Evolutionary conservation across 768 basidiomycete genomes (phyloP).

Genomic region (Agrocybe chaxingu): DNA sequence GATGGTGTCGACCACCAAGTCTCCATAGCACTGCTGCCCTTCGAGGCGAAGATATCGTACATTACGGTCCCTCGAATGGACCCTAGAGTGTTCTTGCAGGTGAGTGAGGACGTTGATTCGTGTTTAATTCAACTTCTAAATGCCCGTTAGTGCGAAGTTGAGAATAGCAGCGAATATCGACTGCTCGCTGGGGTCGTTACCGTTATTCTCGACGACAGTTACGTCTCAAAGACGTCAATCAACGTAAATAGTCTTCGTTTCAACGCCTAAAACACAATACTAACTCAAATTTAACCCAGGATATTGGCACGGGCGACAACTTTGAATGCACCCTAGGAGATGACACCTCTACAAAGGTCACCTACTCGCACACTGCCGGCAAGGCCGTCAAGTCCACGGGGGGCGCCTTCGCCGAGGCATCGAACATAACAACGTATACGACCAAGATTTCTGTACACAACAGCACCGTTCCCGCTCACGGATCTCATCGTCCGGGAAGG

Average conservation of each 20-base stretch:
- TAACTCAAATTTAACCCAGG: slow-evolving; percentile 23
- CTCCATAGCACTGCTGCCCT: slow-evolving; percentile 44
- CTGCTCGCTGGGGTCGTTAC: slow-evolving; percentile 52
- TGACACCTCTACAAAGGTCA: slow-evolving; percentile 39
- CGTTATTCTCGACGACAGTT: slow-evolving; percentile 55
- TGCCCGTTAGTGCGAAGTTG: slow-evolving; percentile 39
- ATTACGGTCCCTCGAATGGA: slow-evolving; percentile 49
- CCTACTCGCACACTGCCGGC: slow-evolving; percentile 37
- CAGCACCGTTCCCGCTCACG: slow-evolving; percentile 40
- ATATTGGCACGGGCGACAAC: slow-evolving; percentile 45
- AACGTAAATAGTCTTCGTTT: slow-evolving; percentile 24
- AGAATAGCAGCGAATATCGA: slow-evolving; percentile 56
- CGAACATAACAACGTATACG: slow-evolving; percentile 41
- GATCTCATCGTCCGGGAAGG: slow-evolving; percentile 46
- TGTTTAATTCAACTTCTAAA: not conserved
- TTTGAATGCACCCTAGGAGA: slow-evolving; percentile 56
- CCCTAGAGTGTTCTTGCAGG: slow-evolving; percentile 49
- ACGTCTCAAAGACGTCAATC: slow-evolving; percentile 52
- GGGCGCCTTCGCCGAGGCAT: slow-evolving; percentile 42
- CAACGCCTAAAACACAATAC: not conserved
- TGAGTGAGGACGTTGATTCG: slow-evolving; percentile 15
- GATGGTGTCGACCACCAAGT: slow-evolving; percentile 56
- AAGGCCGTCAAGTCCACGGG: slow-evolving; percentile 30
- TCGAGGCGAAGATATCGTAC: slow-evolving; percentile 43
- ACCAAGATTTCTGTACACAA: slow-evolving; percentile 45